Conservation (phyloP, 1,284 basidiomycete genomes). For the Ustilago cynodontis region DNA sequence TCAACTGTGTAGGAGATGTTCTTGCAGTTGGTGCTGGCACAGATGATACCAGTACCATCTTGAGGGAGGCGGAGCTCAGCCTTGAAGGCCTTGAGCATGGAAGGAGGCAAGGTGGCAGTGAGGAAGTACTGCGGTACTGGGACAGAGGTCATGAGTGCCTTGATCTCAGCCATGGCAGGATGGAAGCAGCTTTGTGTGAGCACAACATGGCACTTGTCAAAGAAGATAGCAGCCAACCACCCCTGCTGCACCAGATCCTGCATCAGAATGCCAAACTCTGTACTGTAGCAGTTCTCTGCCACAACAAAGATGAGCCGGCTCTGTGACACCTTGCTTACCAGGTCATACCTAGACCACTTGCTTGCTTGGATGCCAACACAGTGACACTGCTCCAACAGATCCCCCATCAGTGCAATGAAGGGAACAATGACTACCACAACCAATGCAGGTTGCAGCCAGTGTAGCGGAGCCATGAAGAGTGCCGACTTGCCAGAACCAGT, state of each 20-base stretch:
- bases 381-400: slow-evolving; percentile 6
- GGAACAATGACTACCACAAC: slow-evolving; percentile 3
- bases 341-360: background rate
- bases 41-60: background rate
- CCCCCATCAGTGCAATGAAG: slow-evolving; percentile 2
- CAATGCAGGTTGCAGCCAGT: slow-evolving; percentile 1
- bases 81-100: slow-evolving; percentile 7
- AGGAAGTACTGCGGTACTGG: slow-evolving; percentile 8
- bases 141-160: slow-evolving; percentile 1
- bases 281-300: slow-evolving; percentile 10
- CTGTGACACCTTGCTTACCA: background rate
- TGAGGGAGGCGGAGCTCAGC: background rate
- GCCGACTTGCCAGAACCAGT: slow-evolving; percentile 13
- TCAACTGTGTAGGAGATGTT: slow-evolving; percentile 4
- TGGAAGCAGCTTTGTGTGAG: background rate
- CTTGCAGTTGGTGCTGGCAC: slow-evolving; percentile 12
- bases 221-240: slow-evolving; percentile 11
- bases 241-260: slow-evolving; percentile 2
- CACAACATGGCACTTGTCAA: slow-evolving; percentile 11
- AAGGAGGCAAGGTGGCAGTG: slow-evolving; percentile 5
- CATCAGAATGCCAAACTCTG: background rate
- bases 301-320: slow-evolving; percentile 2
- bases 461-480: slow-evolving; percentile 9
- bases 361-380: slow-evolving; percentile 1
- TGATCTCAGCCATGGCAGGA: slow-evolving; percentile 1